Base-by-base conservation (phyloP, 495 filamentous ascomycete genomes). In the Pyronema domesticum region DNA sequence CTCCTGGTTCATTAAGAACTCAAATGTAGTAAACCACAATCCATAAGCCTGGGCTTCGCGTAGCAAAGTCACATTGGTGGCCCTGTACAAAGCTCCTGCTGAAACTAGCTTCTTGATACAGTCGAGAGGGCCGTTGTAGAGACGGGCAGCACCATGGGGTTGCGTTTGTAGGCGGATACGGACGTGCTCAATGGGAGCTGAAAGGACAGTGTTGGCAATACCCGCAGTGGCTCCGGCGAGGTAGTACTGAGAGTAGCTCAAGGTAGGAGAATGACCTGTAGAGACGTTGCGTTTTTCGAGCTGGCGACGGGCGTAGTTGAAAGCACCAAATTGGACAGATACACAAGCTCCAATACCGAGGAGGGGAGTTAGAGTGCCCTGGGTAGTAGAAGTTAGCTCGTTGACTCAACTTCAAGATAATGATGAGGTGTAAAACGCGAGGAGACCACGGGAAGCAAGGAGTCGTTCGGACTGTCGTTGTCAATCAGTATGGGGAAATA, bases 151-250 rank as follows among this genome's bases (percentile, higher is more conserved):
- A 9, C 84, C 86, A 69, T 96, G 91, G 1, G 91, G 91, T 70
- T 98, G 91, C 11, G 93, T 93, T 69, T 98, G 91, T 59, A 98
- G 72, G n/a, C 91, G 79, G 70, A 98, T 98, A 68, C 91, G 82
- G 59, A 98, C 81, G 70, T 98, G 93, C 70, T 98, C 91, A 68
- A 98, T 95, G 7, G 91, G 91, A 0, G 80, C 80, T 0, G 89
- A 94, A 62, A 96, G 78, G 9, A 88, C 73, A 10, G 77, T 82
- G 72, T 98, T 98, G 62, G 89, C 81, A 51, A 98, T 68, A 60
- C 91, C 91, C 18, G 91, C 91, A 66, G 93, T 89, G 48, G 89
- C 86, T 56, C 91, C 91, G 13, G 89, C 79, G 39, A 80, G 72
- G 72, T 85, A 96, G 76, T 94, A 96, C 69, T 96, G 86, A 6